Base-by-base conservation (phyloP, 2,329 filamentous ascomycete species). In the Penicillium sp. region DNA sequence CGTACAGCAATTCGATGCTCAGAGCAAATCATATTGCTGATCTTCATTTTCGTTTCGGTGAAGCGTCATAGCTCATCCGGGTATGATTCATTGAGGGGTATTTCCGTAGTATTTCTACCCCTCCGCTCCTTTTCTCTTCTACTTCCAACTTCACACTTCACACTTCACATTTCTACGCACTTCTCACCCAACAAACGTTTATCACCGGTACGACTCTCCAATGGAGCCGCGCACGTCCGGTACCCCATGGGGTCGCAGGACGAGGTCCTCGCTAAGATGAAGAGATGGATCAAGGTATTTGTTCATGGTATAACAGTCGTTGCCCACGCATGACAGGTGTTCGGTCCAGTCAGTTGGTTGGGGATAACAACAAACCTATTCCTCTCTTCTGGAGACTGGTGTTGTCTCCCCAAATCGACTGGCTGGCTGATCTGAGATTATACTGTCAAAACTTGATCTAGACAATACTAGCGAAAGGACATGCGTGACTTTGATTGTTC, bases 391-490 rank as follows among this genome's bases (percentile, higher is more conserved):
- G 19, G 30, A 19, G 1, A n/a, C 7, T 14, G 46, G 46, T n/a
- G 27, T 32, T 16, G 61, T 66, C 64, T n/a, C n/a, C n/a, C n/a
- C n/a, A n/a, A n/a, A 63, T 67, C 68, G 72, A 70, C 29, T 45
- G 50, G 38, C 52, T 58, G 64, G 61, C 69, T 67, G 78, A 78
- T 86, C 85, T 88, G 85, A 88, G 85, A 89, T 82, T 76, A 88
- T 86, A 89, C 86, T 86, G 85, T 81, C 77, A 78, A 81, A 89
- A 90, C 87, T 90, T 90, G 87, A 89, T 88, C 86, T 88, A 85
- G 84, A 86, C 87, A 89, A 89, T 89, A 81, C 86, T 86, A 89
- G 87, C 87, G 88, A 86, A 90, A 90, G 87, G 84, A 90, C 84
- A 86, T 90, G 87, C 87, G 87, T 87, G 83, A 84, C 84, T 80